Base-by-base conservation (phyloP, 2,329 filamentous ascomycete genomes). In the Chrysosporium keratinophilum region DNA sequence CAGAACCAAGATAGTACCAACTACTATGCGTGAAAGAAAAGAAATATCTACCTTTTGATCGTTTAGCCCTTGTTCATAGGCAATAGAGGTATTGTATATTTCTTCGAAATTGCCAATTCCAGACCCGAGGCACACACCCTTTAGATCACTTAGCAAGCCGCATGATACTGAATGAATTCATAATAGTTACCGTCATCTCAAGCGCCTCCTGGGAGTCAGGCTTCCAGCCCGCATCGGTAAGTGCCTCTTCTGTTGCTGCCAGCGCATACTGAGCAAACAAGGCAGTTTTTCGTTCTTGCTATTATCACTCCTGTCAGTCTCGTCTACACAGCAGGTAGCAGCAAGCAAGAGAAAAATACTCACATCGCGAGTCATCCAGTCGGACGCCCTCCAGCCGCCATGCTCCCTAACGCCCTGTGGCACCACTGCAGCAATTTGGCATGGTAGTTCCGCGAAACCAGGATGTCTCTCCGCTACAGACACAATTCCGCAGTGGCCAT, bases 91-190 rank as follows among this genome's bases (percentile, higher is more conserved):
- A 57, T 84, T 78, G 69, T 94, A 96, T 7, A 95, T 82, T 62
- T 95, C 89, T 40, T 95, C 86, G 39, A 98, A 78, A 63, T 93
- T 96, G 14, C 93, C 93, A 62, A 98, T 96, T 1, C 93, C 93
- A 60, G 91, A 97, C 1, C 93, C 93, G 40, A 98, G 77, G 64
- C 91, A 95, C 1, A 98, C 87, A 0, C 93, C 93, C 79, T 81
- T 56, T 42, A 11, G 5, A n/a, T 12, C 58, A 42, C 58, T 19
- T 20, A 52, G 35, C 19, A 52, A 28, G 20, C 17, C 10, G 19
- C 11, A 47, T n/a, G 9, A 11, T 14, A 19, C 47, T 31, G 4
- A 14, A 40, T 19, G 34, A 34, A 3, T 19, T 52, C 12, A 11
- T 7, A 39, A 41, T 44, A 28, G 19, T 50, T 69, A 81, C 79